Conservation (phyloP, 805 yeast genomes). For the Cyberlindnera euphorbiiphila region DNA sequence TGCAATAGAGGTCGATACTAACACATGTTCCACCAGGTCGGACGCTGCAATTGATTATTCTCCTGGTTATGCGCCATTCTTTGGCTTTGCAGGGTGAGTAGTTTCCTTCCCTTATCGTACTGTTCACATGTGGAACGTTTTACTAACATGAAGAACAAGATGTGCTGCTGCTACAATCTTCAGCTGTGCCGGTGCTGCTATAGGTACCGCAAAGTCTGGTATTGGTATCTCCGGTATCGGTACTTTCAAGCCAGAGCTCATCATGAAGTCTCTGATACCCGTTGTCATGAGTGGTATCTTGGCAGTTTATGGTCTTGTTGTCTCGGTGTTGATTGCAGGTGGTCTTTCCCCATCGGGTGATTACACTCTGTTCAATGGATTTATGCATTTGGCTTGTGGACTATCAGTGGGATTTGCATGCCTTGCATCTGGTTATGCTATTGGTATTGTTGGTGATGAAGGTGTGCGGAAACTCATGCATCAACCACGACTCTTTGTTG, state of each 20-base stretch:
- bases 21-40: constrained; percentile 31
- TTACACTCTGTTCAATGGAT: constrained; percentile 91
- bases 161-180: constrained; percentile 90
- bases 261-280: constrained; percentile 93
- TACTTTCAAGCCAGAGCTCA: constrained; percentile 93
- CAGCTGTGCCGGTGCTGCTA: constrained; percentile 96
- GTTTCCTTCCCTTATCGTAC: constrained; percentile 5
- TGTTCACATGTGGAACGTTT: background rate
- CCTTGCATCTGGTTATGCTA: constrained; percentile 93
- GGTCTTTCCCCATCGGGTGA: constrained; percentile 73
- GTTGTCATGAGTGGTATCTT: constrained; percentile 98
- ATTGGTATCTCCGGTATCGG: constrained; percentile 98
- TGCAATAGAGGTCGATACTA: background rate
- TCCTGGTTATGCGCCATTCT: constrained; percentile 93
- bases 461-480: constrained; percentile 88
- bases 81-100: constrained; percentile 86
- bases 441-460: constrained; percentile 91
- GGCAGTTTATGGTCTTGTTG: constrained; percentile 95
- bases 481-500: constrained; percentile 85
- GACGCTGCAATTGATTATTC: constrained; percentile 57
- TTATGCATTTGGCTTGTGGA: constrained; percentile 97
- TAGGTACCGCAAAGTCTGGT: constrained; percentile 97
- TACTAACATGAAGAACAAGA: constrained; percentile 23
- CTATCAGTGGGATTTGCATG: constrained; percentile 95
- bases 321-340: constrained; percentile 92